A percentile compares a stretch with the other conserved stretches of the same genome.
phyloP scores from a whole-genome alignment of 345 rosid genomes.

The Eutrema heterophyllum region DNA sequence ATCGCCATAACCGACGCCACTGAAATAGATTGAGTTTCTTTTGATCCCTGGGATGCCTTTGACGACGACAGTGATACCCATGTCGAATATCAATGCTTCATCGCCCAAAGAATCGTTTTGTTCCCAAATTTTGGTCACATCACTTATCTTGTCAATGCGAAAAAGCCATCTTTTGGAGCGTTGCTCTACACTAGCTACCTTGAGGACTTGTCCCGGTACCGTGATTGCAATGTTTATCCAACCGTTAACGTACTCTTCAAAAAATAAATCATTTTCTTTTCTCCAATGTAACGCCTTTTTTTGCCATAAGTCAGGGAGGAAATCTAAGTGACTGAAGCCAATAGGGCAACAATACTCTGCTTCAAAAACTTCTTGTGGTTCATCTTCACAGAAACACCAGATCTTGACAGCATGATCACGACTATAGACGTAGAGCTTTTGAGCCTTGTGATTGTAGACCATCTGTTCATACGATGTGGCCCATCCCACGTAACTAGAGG shows the following conservation, averaged over 20 bases:
- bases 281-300: too few species aligned
- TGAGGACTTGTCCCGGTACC: not conserved
- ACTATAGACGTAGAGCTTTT: not conserved
- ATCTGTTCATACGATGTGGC: not conserved
- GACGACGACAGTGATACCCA: not conserved
- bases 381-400: not conserved
- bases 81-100: constrained; percentile 7
- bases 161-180: not conserved
- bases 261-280: not conserved
- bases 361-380: not conserved
- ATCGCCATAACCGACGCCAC: not conserved
- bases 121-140: not conserved
- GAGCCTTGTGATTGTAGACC: not conserved
- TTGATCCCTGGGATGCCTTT: constrained; percentile 4
- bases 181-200: not conserved
- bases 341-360: too few species aligned
- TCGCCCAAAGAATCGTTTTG: not conserved
- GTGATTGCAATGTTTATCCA: not conserved
- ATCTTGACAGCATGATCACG: not conserved
- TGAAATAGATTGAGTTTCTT: constrained; percentile 8
- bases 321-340: not conserved
- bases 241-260: not conserved
- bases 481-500: not conserved
- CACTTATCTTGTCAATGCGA: too few species aligned
- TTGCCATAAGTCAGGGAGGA: not conserved